phyloP scores from a whole-genome alignment of 2,329 filamentous ascomycete species.

The Cucurbitaria berberidis region DNA sequence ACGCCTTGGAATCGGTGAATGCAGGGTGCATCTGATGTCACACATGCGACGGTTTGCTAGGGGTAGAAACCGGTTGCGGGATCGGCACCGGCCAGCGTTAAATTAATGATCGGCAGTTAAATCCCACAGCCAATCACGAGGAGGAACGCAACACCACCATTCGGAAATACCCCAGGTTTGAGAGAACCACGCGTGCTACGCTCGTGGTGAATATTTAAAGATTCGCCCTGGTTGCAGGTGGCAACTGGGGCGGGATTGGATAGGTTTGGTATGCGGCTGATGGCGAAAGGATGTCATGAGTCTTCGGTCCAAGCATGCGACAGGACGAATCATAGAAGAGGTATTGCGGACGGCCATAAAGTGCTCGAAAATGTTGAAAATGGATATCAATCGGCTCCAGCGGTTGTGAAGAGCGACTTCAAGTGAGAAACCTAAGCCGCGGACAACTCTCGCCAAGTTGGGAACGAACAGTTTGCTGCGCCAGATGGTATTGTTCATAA shows the following conservation, averaged over 20 bases:
- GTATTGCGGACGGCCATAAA: background rate
- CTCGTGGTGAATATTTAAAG: conserved; percentile 18
- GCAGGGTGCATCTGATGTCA: conserved; percentile 42
- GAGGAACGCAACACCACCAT: conserved; percentile 21
- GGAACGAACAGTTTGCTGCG: background rate
- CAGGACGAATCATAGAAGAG: no score
- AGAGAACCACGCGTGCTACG: conserved; percentile 24
- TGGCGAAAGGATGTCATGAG: conserved; percentile 5
- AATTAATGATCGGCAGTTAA: conserved; percentile 23
- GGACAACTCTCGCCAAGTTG: background rate
- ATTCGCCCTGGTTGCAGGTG: background rate
- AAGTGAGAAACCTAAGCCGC: background rate
- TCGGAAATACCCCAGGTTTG: conserved; percentile 17
- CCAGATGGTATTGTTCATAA: background rate
- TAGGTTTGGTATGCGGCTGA: conserved; percentile 1
- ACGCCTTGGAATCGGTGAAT: conserved; percentile 23
- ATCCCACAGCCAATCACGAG: conserved; percentile 22
- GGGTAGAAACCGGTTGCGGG: conserved; percentile 25
- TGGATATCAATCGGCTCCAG: background rate
- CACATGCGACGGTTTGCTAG: conserved; percentile 23
- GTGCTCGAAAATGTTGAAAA: background rate
- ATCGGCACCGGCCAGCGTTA: conserved; percentile 21
- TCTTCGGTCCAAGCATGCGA: no score
- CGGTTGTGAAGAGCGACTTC: background rate
- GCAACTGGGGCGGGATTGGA: conserved; percentile 10